A percentile compares a stretch with the other conserved stretches of the same genome.
Conservation (phyloP, 2,329 filamentous ascomycete species). For the Didymella pinodella region DNA sequence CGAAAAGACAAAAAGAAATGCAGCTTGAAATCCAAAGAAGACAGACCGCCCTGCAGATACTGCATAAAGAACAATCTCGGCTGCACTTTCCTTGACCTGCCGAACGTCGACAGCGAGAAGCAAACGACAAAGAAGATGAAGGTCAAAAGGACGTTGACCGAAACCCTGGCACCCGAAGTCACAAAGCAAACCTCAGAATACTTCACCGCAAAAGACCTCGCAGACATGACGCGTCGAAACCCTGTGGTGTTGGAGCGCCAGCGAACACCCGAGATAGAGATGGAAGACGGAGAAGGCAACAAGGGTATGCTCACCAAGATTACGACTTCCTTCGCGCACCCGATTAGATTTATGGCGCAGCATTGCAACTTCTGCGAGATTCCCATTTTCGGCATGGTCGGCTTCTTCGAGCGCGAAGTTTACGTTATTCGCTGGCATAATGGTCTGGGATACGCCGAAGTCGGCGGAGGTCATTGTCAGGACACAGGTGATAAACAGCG, state of each 20-base stretch:
- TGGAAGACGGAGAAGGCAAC: slow-evolving; percentile 40
- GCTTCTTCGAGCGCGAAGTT: slow-evolving; percentile 46
- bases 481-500: slow-evolving; percentile 16
- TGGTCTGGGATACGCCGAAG: slow-evolving; percentile 50
- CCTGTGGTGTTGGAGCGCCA: slow-evolving; percentile 20
- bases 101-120: slow-evolving; percentile 15
- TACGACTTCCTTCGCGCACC: slow-evolving; percentile 53
- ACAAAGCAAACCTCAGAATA: slow-evolving; percentile 3
- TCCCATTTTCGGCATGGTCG: slow-evolving; percentile 52
- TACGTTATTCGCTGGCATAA: slow-evolving; percentile 48
- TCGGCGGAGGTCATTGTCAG: slow-evolving; percentile 49
- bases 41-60: slow-evolving; percentile 44
- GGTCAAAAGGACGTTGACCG: not conserved
- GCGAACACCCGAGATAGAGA: slow-evolving; percentile 34
- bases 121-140: slow-evolving; percentile 10
- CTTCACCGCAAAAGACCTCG: slow-evolving; percentile 30
- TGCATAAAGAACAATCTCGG: slow-evolving; percentile 38
- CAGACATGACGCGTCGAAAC: slow-evolving; percentile 21
- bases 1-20: slow-evolving; percentile 40
- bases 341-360: slow-evolving; percentile 45
- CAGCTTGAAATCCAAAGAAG: slow-evolving; percentile 39
- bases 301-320: slow-evolving; percentile 42
- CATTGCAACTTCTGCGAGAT: slow-evolving; percentile 55
- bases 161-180: slow-evolving; percentile 18
- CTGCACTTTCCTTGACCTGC: slow-evolving; percentile 43